phyloP scores from a whole-genome alignment of 805 yeast genomes.

The Naumovozyma castellii region DNA sequence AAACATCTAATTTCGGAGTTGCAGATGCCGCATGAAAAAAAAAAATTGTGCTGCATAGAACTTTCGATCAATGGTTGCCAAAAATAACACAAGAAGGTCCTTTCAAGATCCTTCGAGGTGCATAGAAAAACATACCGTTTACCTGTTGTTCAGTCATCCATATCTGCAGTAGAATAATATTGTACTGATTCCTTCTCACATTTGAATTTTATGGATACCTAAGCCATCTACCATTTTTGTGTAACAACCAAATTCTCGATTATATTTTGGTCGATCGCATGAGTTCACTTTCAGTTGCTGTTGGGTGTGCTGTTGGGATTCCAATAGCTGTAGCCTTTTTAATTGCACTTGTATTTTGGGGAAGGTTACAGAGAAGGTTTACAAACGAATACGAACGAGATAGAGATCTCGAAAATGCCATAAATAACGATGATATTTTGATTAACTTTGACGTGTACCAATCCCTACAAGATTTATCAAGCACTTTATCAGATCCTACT shows the following conservation, averaged over 20 bases:
- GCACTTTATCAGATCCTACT: neutral
- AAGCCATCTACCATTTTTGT: neutral
- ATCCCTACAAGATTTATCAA: conserved; percentile 1
- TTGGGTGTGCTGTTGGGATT: conserved; percentile 46
- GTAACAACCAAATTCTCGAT: too few species aligned
- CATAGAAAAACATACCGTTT: too few species aligned
- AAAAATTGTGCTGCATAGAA: neutral
- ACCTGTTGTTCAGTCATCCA: too few species aligned
- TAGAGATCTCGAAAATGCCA: conserved; percentile 24
- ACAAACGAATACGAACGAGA: conserved; percentile 33
- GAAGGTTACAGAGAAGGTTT: conserved; percentile 31
- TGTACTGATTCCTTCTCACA: too few species aligned
- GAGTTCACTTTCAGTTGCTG: conserved; percentile 31
- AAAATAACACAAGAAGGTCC: neutral
- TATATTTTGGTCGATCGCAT: too few species aligned
- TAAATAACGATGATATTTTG: conserved; percentile 31
- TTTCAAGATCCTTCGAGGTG: too few species aligned
- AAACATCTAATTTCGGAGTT: conserved; percentile 11
- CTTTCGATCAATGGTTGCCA: neutral
- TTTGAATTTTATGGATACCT: too few species aligned
- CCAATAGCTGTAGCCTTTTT: conserved; percentile 35
- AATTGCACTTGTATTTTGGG: conserved; percentile 31
- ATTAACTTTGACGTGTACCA: conserved; percentile 19
- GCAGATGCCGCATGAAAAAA: neutral
- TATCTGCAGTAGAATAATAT: too few species aligned